phyloP scores from a whole-genome alignment of 768 basidiomycete genomes.

The Psilocybe azurescens region DNA sequence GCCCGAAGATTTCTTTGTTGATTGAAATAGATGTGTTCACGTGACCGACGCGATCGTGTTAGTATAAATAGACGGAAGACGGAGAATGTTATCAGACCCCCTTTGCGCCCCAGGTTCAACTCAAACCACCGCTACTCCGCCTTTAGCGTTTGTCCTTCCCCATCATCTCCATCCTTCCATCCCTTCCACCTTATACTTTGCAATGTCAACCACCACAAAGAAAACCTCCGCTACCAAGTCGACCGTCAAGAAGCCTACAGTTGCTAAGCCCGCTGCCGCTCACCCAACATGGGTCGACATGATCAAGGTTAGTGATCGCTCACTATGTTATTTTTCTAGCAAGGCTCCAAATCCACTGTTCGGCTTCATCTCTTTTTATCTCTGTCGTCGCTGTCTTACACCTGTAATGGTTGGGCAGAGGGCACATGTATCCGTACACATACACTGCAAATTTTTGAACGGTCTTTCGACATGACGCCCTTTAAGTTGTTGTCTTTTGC shows the following conservation, averaged over 20 bases:
- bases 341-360: neutral
- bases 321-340: conserved; percentile 1
- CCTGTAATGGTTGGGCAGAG: conserved; percentile 28
- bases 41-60: conserved; percentile 50
- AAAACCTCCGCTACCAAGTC: conserved; percentile 42
- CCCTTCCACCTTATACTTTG: conserved; percentile 11
- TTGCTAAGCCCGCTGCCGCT: conserved; percentile 48
- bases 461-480: neutral
- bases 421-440: conserved; percentile 26
- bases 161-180: conserved; percentile 25
- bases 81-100: conserved; percentile 41
- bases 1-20: conserved; percentile 39
- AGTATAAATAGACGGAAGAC: conserved; percentile 48
- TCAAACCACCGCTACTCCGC: conserved; percentile 25
- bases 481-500: conserved; percentile 3
- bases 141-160: conserved; percentile 20
- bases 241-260: conserved; percentile 52
- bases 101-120: conserved; percentile 37
- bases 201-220: conserved; percentile 29
- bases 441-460: conserved; percentile 9
- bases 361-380: conserved; percentile 5
- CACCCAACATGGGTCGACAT: conserved; percentile 76
- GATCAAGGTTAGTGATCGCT: conserved; percentile 67
- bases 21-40: conserved; percentile 41
- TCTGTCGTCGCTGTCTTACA: conserved; percentile 11